Percentiles rank a stretch among this genome's conserved stretches.
These are phyloP conservation scores for Albophoma yamanashiensis DNA, from an alignment of 2,329 filamentous ascomycete genomes.

Conservation along the genomic window DNA sequence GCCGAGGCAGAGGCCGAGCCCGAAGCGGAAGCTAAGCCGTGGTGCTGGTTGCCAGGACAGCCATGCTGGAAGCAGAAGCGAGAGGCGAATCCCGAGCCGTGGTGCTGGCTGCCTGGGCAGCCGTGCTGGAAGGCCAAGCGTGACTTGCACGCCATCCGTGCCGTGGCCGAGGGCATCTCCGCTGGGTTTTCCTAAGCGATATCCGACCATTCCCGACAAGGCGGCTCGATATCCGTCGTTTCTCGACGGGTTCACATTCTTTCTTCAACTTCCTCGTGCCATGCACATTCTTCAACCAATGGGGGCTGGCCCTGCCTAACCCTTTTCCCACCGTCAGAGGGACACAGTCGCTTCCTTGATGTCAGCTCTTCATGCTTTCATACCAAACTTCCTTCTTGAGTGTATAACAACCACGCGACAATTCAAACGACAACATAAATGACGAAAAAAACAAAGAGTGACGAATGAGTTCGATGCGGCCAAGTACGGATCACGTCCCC, in stretches of 20 bases:
- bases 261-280: not conserved
- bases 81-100: constrained; percentile 5
- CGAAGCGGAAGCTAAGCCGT: constrained; percentile 7
- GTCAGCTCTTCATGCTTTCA: not conserved
- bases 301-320: not conserved
- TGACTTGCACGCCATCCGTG: constrained; percentile 14
- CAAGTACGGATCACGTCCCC: not conserved
- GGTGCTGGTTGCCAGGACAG: constrained; percentile 9
- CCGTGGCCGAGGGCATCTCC: constrained; percentile 16
- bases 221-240: not conserved
- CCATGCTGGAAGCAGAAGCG: not conserved
- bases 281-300: not conserved
- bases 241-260: not conserved
- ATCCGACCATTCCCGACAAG: not conserved
- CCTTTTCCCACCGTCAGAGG: not conserved
- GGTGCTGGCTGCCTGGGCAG: constrained; percentile 25
- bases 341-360: not conserved
- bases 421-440: not conserved
- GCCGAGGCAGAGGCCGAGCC: constrained; percentile 6
- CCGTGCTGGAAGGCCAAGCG: constrained; percentile 27
- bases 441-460: not conserved
- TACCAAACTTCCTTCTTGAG: not conserved
- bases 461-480: not conserved
- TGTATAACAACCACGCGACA: not conserved
- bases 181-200: constrained; percentile 14